phyloP scores from a whole-genome alignment of 2,329 filamentous ascomycete species.

The Domatiomyces catenatus region DNA sequence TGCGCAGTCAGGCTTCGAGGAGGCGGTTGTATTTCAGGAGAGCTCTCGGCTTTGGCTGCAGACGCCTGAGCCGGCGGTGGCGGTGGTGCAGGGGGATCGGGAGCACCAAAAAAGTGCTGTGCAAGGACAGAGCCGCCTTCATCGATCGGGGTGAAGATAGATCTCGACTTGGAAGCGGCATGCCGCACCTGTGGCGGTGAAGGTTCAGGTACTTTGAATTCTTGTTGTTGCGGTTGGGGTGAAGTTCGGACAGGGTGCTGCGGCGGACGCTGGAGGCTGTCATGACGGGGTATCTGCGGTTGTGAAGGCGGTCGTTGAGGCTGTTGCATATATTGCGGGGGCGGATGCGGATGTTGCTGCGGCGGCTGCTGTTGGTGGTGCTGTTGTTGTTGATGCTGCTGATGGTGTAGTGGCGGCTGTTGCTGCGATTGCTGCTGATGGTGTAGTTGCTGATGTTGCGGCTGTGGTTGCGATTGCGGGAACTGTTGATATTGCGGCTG shows the following conservation, averaged over 20 bases:
- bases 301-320: conserved; percentile 50
- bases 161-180: conserved; percentile 55
- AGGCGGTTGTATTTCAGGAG: conserved; percentile 38
- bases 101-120: conserved; percentile 57
- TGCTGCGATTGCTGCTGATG: conserved; percentile 25
- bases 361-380: conserved; percentile 30
- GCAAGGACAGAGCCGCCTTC: conserved; percentile 78
- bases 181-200: conserved; percentile 47
- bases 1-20: conserved; percentile 28
- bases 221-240: conserved; percentile 26
- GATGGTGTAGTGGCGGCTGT: conserved; percentile 24
- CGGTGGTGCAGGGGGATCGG: conserved; percentile 33
- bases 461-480: conserved; percentile 33
- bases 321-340: conserved; percentile 62
- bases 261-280: conserved; percentile 40
- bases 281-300: conserved; percentile 45
- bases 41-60: conserved; percentile 37
- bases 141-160: conserved; percentile 95
- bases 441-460: conserved; percentile 25
- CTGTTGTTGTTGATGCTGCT: conserved; percentile 28
- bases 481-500: conserved; percentile 27
- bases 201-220: conserved; percentile 17
- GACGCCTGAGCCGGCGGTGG: neutral
- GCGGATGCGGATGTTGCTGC: conserved; percentile 35
- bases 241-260: conserved; percentile 32